phyloP scores from a whole-genome alignment of 1,284 basidiomycete species.

The Cryptococcus maquisensis region DNA sequence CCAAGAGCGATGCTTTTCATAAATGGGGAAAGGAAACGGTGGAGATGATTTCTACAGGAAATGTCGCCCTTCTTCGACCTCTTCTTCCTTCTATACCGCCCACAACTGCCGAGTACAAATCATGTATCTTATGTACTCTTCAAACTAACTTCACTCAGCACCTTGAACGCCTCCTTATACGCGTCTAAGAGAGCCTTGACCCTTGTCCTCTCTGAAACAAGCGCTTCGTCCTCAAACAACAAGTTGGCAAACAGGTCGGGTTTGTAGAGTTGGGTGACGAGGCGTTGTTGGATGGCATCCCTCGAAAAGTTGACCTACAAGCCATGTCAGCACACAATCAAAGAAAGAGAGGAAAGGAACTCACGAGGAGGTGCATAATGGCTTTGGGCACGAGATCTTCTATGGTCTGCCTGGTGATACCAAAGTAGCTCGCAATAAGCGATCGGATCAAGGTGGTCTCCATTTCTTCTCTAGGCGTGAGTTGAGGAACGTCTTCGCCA shows the following conservation, averaged over 20 bases:
- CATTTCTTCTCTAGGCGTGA: slow-evolving; percentile 85
- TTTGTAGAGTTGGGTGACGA: slow-evolving; percentile 90
- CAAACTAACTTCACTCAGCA: slow-evolving; percentile 47
- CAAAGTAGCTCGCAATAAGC: slow-evolving; percentile 92
- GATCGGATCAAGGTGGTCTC: slow-evolving; percentile 92
- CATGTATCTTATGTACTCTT: slow-evolving; percentile 34
- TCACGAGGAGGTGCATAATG: slow-evolving; percentile 68
- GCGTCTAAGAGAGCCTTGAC: slow-evolving; percentile 94
- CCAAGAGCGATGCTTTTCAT: not conserved
- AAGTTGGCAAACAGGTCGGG: slow-evolving; percentile 86
- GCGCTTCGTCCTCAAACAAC: slow-evolving; percentile 90
- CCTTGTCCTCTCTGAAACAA: slow-evolving; percentile 86
- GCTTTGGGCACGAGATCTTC: slow-evolving; percentile 97
- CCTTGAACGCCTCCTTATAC: slow-evolving; percentile 93
- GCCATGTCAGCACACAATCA: not conserved
- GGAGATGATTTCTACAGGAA: not conserved
- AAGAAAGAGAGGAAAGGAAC: slow-evolving; percentile 3
- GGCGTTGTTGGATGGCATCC: slow-evolving; percentile 90
- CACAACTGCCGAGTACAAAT: no score
- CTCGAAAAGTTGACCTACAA: slow-evolving; percentile 88
- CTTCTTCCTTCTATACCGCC: not conserved
- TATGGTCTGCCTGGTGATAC: slow-evolving; percentile 92
- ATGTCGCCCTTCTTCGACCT: not conserved
- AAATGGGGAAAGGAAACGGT: not conserved
- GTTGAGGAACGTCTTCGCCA: slow-evolving; percentile 55